Evolutionary conservation across 495 filamentous ascomycete genomes (phyloP).

Genomic region (Collariella sp.): DNA sequence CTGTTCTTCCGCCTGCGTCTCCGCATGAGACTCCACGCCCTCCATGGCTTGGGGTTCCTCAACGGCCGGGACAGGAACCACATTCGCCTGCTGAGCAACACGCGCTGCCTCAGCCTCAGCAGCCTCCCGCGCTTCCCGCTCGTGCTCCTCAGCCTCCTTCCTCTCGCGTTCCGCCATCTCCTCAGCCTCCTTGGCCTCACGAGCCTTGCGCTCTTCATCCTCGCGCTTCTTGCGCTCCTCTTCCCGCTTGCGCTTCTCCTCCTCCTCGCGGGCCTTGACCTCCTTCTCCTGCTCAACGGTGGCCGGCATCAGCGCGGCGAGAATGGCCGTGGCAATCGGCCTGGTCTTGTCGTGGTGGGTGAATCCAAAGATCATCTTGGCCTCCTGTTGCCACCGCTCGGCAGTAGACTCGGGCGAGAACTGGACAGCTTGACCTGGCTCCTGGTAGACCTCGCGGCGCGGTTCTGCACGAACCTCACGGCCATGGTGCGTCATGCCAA

Average conservation of each 20-base stretch:
- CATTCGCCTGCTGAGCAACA: constrained; percentile 33
- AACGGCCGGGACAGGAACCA: constrained; percentile 8
- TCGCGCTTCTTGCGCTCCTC: constrained; percentile 52
- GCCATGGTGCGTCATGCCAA: constrained; percentile 9
- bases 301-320: constrained; percentile 69
- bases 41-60: constrained; percentile 66
- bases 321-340: constrained; percentile 57
- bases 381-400: constrained; percentile 83
- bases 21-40: constrained; percentile 60
- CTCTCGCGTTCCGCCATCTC: constrained; percentile 48
- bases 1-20: constrained; percentile 21
- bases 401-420: constrained; percentile 63
- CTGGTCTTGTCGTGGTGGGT: constrained; percentile 61
- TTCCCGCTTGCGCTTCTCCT: constrained; percentile 55
- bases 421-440: constrained; percentile 50
- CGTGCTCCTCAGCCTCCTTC: constrained; percentile 50
- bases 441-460: constrained; percentile 38
- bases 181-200: constrained; percentile 52
- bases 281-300: constrained; percentile 71
- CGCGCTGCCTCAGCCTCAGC: constrained; percentile 42
- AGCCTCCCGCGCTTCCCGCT: constrained; percentile 41
- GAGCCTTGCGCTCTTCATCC: constrained; percentile 45
- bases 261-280: constrained; percentile 50
- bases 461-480: constrained; percentile 34
- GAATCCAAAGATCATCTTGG: constrained; percentile 70